Base-by-base conservation (phyloP, 2,329 filamentous ascomycete genomes). In the Neophaeococcomyces mojaviensis region DNA sequence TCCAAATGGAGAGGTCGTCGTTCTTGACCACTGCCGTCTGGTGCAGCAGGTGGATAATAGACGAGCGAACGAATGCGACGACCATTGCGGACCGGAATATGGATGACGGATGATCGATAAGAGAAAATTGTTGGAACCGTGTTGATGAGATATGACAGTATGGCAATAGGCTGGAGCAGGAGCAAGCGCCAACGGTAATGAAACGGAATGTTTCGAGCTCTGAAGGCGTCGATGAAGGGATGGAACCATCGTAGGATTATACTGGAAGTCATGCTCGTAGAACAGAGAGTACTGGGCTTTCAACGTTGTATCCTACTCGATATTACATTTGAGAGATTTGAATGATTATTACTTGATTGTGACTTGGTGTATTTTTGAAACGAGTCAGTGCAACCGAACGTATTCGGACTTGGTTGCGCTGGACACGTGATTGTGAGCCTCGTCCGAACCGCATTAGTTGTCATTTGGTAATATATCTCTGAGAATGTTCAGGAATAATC, bases 1-100 rank as follows among this genome's bases (percentile, higher is more conserved):
- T 52, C 19, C 43, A 56, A 40, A 45, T 55, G 39, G 50, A 53
- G 39, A 26, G 44, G 44, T 20, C 44, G 37, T 18, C 34, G 38
- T 19, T 16, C 20, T n/a, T 8, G 26, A 22, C 12, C 22, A n/a
- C 15, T 19, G 3, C 16, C 39, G 2, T 19, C 39, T n/a, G n/a
- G 19, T 30, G 18, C 6, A 28, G 20, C 19, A 4, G 24, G 6
- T 3, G 39, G 39, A n/a, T 18, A n/a, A 16, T 41, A 41, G 24
- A 41, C 13, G 6, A 41, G 24, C 6, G 24, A n/a, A 4, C 39
- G 22, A 9, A 32, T 5, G 13, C 32, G 12, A 3, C 26, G 39
- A 13, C 26, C 26, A 3, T 20, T 28, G 26, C 26, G 39, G 32
- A 47, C 41, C 37, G 44, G 44, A 22, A 47, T 42, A 13, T 36